Conservation (phyloP, 371 early-diverging fungal species). For the Circinella minor region DNA sequence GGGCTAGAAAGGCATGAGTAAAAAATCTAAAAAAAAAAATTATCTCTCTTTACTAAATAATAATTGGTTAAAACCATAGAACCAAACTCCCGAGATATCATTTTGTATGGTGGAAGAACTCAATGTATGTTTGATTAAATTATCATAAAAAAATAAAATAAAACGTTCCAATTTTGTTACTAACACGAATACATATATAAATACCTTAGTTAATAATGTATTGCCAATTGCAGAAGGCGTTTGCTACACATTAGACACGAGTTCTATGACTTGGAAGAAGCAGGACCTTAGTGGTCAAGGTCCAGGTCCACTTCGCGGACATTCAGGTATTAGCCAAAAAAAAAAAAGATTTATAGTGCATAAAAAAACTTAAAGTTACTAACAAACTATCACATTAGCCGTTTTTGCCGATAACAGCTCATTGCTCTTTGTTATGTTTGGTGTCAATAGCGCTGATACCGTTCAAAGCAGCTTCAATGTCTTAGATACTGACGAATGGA, state of each 20-base stretch:
- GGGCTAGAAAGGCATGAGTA: too few relatives aligned
- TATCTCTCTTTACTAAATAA: not conserved
- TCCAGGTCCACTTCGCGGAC: not conserved
- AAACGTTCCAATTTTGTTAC: not conserved
- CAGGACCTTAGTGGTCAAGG: not conserved
- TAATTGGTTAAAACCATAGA: not conserved
- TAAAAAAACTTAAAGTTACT: not conserved
- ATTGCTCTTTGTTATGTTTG: slow-evolving; percentile 1
- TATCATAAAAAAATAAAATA: not conserved
- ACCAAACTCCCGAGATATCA: not conserved
- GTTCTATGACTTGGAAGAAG: not conserved
- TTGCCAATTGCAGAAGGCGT: not conserved
- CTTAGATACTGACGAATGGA: not conserved
- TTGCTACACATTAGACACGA: not conserved
- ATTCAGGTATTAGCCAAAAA: not conserved
- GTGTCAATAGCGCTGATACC: not conserved
- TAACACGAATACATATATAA: not conserved
- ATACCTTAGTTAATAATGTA: not conserved
- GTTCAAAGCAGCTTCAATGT: not conserved
- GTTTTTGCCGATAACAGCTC: slow-evolving; percentile 1
- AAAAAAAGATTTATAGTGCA: too few relatives aligned
- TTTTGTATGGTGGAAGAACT: not conserved
- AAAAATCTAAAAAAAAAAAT: too few relatives aligned
- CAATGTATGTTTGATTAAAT: not conserved
- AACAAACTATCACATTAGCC: not conserved